A percentile compares a stretch with the other conserved stretches of the same genome.
These are phyloP conservation scores for Pichia rugopelliculosa DNA, from an alignment of 805 yeast species.

Conservation along the genomic window DNA sequence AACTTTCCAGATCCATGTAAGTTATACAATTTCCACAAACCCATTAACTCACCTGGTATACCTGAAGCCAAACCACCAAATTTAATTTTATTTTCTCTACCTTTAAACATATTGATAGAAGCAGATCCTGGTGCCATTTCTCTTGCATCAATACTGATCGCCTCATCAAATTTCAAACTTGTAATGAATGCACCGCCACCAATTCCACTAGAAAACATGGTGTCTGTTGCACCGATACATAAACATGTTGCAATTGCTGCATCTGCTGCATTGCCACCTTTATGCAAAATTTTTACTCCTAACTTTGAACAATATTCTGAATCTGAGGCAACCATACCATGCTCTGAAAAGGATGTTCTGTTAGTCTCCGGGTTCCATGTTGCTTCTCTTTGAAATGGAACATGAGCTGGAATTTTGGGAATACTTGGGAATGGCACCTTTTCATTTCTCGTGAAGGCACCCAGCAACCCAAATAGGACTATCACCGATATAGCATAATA, in stretches of 20 bases:
- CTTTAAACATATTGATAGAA: slow-evolving; percentile 53
- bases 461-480: not conserved
- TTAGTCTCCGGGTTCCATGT: slow-evolving; percentile 36
- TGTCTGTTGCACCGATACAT: slow-evolving; percentile 78
- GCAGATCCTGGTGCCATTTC: slow-evolving; percentile 76
- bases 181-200: slow-evolving; percentile 89
- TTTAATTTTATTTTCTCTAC: slow-evolving; percentile 42
- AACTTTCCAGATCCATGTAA: slow-evolving; percentile 65
- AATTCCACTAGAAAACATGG: slow-evolving; percentile 84
- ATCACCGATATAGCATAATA: not conserved
- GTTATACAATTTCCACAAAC: slow-evolving; percentile 55
- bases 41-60: slow-evolving; percentile 87
- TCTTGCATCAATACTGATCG: slow-evolving; percentile 72
- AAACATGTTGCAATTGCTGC: slow-evolving; percentile 85
- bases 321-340: slow-evolving; percentile 66
- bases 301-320: slow-evolving; percentile 53
- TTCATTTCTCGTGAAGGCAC: not conserved
- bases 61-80: slow-evolving; percentile 86
- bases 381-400: slow-evolving; percentile 30
- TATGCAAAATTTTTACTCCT: slow-evolving; percentile 48
- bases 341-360: slow-evolving; percentile 32
- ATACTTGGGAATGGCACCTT: slow-evolving; percentile 11
- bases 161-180: slow-evolving; percentile 33
- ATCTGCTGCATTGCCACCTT: slow-evolving; percentile 83
- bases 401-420: slow-evolving; percentile 23